Base-by-base conservation (phyloP, 2,329 filamentous ascomycete species). In the Thielaviopsis punctulata region DNA sequence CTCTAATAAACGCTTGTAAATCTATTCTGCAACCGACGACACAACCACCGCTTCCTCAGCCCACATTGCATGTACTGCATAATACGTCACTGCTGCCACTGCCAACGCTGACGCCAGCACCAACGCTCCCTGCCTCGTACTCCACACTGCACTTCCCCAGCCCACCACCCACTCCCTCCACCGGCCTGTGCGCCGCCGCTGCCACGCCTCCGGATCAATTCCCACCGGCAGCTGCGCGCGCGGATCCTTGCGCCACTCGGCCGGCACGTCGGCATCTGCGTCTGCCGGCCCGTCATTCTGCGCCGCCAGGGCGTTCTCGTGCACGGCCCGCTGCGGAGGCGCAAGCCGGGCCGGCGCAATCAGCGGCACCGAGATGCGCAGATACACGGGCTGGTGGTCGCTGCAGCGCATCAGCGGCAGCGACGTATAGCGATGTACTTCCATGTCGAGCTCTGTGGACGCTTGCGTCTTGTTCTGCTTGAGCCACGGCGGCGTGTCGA, bases 311-410 rank as follows among this genome's bases (percentile, higher is more conserved):
- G 30, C 10, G 30, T 36, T 15, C 12, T 36, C 30, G 30, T 36
- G 30, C 13, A 15, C 13, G 21, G 58, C 27, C 23, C 58, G 54
- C n/a, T 57, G 54, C 13, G 66, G 61, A 2, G 69, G 66, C 3
- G 59, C 56, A 36, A 77, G 63, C 44, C 67, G 64, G 9, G 63
- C 60, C 2, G 64, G 64, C 10, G 64, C 59, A 47, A 78, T 58
- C 5, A 86, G 67, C 1, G 86, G 82, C 15, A 95, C 73, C 0
- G 70, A 69, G 7, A 81, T 71, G 3, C 83, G 77, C 22, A 95
- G 70, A 47, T 79, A 84, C 2, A 96, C 92, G 6, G 88, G 76
- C 25, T 86, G 79, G 66, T 98, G 92, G 63, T 98, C 92, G 51
- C 86, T 92, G 8, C 82, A 85, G n/a, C 77, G 72, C 56, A 93